Percentiles rank a stretch among this genome's conserved stretches.
Evolutionary conservation across 441 rosid genomes (phyloP).

Genomic region (Adansonia rubrostipa): DNA sequence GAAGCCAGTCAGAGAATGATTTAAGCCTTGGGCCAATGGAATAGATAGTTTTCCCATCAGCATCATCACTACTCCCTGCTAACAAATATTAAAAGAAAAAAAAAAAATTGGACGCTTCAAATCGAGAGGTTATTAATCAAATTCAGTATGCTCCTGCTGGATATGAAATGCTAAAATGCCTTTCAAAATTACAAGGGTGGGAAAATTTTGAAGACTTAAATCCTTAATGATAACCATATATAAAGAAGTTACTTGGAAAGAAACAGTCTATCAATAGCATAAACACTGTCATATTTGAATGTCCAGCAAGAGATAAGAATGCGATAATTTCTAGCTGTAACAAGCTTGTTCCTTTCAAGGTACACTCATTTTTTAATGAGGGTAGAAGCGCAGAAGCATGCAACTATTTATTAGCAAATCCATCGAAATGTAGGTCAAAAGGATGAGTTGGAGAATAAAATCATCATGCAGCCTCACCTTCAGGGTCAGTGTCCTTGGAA

Average conservation of each 20-base stretch:
- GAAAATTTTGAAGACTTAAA: slow-evolving; percentile 3
- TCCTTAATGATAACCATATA: background rate
- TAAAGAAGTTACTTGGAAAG: slow-evolving; percentile 13
- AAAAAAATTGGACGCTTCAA: slow-evolving; percentile 8
- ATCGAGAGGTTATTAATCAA: background rate
- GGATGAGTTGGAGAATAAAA: slow-evolving; percentile 20
- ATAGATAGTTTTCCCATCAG: slow-evolving; percentile 49
- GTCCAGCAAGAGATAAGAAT: background rate
- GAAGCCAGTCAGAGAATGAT: slow-evolving; percentile 83
- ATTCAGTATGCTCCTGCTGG: slow-evolving; percentile 19
- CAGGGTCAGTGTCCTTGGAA: slow-evolving; percentile 38
- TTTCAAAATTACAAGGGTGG: background rate
- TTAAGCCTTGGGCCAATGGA: slow-evolving; percentile 76
- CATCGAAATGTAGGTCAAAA: background rate
- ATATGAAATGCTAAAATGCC: background rate
- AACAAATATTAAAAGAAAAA: slow-evolving; percentile 12
- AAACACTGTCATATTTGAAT: slow-evolving; percentile 7
- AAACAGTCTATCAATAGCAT: slow-evolving; percentile 5
- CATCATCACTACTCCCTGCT: slow-evolving; percentile 49
- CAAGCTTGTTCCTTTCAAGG: slow-evolving; percentile 19
- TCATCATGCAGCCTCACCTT: slow-evolving; percentile 43
- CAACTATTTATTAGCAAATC: slow-evolving; percentile 3
- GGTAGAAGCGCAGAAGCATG: background rate
- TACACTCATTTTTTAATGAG: background rate
- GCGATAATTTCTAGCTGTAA: background rate